Evolutionary conservation across 2,329 filamentous ascomycete species (phyloP), one percentile per base, ranked within the genome.

Genomic region (Neopestalotiopsis sp.): DNA sequence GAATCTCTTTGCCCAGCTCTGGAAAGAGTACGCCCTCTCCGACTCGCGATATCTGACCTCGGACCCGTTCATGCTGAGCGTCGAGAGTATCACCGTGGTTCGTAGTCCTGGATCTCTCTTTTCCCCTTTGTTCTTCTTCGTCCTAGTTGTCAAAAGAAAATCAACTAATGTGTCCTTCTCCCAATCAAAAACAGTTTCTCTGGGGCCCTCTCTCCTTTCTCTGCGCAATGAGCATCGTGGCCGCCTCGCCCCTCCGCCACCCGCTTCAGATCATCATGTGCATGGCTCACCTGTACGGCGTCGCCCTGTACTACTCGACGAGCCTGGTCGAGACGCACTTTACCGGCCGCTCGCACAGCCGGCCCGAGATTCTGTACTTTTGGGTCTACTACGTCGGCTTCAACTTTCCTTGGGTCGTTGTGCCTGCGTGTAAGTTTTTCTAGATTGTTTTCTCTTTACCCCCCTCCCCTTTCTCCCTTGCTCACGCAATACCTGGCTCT

Each of bases 11-110:
- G 93, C 91, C 2, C 94, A 97, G 82, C 84, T 97, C 59, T 97
- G 94, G 94, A 97, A 97, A 78, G 94, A 97, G 80, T 97, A 97
- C 78, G 87, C 93, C 3, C 86, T 95, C 42, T 95, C 93, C 2
- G 94, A 97, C 81, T 97, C 94, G 67, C 88, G 94, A 58, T 97
- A 97, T 77, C 83, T 97, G 74, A 94, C 91, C 2, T 90, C 90
- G 20, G 92, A 96, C 76, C 87, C 91, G 1, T 94, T 97, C 75
- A 94, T 96, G 74, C 84, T 97, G n/a, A 95, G 92, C 79, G 91
- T 97, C 79, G 94, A 97, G 84, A 89, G 87, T 20, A 89, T 97
- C 71, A 97, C 94, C 1, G 90, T 90, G 57, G 92, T 95, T 81
- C 76, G 90, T 10, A 9, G 32, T 38, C 53, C 20, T 6, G 58